A percentile compares a stretch with the other conserved stretches of the same genome.
Evolutionary conservation across 2,329 filamentous ascomycete species (phyloP).

Genomic region (Exophiala sp.): DNA sequence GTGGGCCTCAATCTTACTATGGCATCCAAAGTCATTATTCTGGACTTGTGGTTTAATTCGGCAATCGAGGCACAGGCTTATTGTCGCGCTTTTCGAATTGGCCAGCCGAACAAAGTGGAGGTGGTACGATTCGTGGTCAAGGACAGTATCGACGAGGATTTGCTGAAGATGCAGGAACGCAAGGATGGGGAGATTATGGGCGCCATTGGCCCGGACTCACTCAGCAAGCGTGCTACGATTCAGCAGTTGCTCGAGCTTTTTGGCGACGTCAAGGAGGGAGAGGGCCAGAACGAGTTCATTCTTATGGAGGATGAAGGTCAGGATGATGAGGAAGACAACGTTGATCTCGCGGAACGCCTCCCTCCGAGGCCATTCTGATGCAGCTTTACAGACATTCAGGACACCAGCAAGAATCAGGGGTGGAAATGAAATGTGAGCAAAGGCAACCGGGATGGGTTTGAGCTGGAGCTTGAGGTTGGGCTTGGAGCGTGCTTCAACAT

Average conservation of each 20-base stretch:
- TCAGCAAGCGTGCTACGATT: conserved; percentile 18
- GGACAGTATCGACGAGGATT: conserved; percentile 56
- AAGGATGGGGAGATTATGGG: conserved; percentile 50
- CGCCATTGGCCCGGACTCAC: conserved; percentile 17
- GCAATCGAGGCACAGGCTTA: conserved; percentile 61
- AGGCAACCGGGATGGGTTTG: too few species aligned
- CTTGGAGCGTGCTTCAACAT: too few species aligned
- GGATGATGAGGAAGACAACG: conserved; percentile 9
- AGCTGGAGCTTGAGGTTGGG: too few species aligned
- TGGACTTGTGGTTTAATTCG: conserved; percentile 62
- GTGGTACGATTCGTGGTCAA: conserved; percentile 57
- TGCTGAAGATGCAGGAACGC: conserved; percentile 53
- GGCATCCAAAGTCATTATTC: conserved; percentile 56
- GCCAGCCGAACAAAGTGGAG: conserved; percentile 59
- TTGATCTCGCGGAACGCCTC: conserved; percentile 5
- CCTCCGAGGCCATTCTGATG: conserved; percentile 19
- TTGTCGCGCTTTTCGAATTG: conserved; percentile 44
- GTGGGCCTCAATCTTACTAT: conserved; percentile 58
- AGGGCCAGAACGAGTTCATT: conserved; percentile 20
- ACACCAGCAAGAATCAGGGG: too few species aligned
- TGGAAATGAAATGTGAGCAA: too few species aligned
- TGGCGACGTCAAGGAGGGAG: conserved; percentile 19
- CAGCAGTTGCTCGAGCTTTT: conserved; percentile 31
- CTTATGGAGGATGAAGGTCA: conserved; percentile 20
- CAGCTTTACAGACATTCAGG: too few species aligned